Conservation (phyloP, 2,329 filamentous ascomycete species). For the Aspergillus puulaauensis region DNA sequence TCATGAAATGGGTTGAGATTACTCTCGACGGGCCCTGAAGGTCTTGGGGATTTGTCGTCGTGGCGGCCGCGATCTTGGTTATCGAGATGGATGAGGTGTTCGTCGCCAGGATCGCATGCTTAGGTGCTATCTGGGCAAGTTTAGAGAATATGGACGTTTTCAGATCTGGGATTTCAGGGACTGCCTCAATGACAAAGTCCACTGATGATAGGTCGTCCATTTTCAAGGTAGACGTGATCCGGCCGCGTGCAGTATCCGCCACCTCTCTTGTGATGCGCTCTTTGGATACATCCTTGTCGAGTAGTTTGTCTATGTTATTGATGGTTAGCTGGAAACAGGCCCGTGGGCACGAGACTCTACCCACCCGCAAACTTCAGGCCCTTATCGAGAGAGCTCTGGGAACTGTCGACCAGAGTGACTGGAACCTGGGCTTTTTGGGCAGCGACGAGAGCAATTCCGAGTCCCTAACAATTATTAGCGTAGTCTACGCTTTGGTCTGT, state of each 20-base stretch:
- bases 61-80: constrained; percentile 89
- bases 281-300: constrained; percentile 90
- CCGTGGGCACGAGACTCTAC: constrained; percentile 16
- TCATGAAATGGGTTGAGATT: constrained; percentile 98
- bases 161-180: constrained; percentile 84
- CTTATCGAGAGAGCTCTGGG: constrained; percentile 81
- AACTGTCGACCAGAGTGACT: constrained; percentile 82
- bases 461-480: constrained; percentile 58
- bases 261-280: constrained; percentile 78
- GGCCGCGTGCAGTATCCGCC: constrained; percentile 69
- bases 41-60: constrained; percentile 74
- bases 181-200: constrained; percentile 97
- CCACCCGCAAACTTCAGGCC: constrained; percentile 83
- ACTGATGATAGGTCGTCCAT: constrained; percentile 77
- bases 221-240: constrained; percentile 68
- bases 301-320: constrained; percentile 71
- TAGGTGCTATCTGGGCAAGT: constrained; percentile 76
- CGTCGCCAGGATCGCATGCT: constrained; percentile 87
- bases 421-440: constrained; percentile 79
- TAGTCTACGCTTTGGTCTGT: not conserved
- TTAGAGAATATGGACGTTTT: constrained; percentile 85
- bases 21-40: constrained; percentile 81
- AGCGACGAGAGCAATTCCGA: constrained; percentile 94
- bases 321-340: not conserved
- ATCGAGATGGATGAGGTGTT: constrained; percentile 99